These are phyloP conservation scores for Erodium texanum DNA, from an alignment of 441 rosid species.

Conservation along the genomic window DNA sequence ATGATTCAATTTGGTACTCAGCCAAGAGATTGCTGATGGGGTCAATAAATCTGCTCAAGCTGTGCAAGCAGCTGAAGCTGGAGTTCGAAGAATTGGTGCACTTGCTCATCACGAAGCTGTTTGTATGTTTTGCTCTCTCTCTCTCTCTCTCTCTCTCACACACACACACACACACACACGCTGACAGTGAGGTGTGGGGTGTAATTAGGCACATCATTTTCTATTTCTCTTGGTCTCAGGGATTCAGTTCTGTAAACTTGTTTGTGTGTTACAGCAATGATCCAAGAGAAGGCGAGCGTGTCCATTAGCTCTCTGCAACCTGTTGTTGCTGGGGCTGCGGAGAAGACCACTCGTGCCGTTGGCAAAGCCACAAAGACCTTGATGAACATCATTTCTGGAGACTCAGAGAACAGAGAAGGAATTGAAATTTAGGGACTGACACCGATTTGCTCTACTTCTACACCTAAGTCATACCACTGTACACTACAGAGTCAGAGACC, in stretches of 20 bases:
- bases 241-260: slow-evolving; percentile 2
- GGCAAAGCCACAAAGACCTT: slow-evolving; percentile 70
- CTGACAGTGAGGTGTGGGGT: not conserved
- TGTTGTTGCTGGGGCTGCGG: slow-evolving; percentile 68
- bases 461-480: too few relatives aligned
- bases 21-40: slow-evolving; percentile 87
- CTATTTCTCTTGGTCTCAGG: not conserved
- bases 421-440: slow-evolving; percentile 18
- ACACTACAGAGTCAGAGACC: too few relatives aligned
- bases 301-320: slow-evolving; percentile 73
- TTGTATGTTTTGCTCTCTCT: slow-evolving; percentile 32
- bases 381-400: slow-evolving; percentile 44
- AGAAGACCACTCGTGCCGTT: slow-evolving; percentile 68
- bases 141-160: too few relatives aligned
- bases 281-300: slow-evolving; percentile 78
- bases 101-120: slow-evolving; percentile 69
- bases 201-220: too few relatives aligned
- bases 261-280: slow-evolving; percentile 47
- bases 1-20: slow-evolving; percentile 19
- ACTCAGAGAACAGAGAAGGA: slow-evolving; percentile 33
- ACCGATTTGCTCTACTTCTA: too few relatives aligned
- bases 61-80: slow-evolving; percentile 84
- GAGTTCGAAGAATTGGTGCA: slow-evolving; percentile 68
- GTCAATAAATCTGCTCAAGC: slow-evolving; percentile 82
- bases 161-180: not conserved